Base-by-base conservation (phyloP, 73 alveolate genomes). In the Symbiodinium natans region DNA sequence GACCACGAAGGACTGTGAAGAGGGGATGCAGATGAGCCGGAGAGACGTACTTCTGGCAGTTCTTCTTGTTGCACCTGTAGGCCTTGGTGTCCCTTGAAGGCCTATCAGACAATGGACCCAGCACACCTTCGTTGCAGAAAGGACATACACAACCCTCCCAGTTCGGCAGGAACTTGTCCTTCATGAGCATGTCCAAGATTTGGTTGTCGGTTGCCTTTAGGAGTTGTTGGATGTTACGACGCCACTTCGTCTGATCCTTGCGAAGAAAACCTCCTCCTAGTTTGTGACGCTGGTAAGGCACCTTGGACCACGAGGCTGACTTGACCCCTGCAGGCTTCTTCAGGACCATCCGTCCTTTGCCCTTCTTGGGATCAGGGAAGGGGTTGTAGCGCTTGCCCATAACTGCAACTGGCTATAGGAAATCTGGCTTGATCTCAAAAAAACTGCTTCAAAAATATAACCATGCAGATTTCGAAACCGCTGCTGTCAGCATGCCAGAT, bases 311-410 rank as follows among this genome's bases (percentile, higher is more conserved):
- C 15, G 77, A 13, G 1, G 29, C 31, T n/a, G 80, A 8, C 80
- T 84, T 84, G 38, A 84, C 11, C 5, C 77, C 23, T 6, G 93
- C 93, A 2, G 93, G 93, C 19, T 73, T 68, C 80, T 84, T 84
- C 42, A 84, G 6, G 23, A 46, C 77, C 77, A 25, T n/a, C 33
- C 93, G 80, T 19, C 74, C 92, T n/a, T 83, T 83, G 92, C 92
- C 92, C 8, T 41, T 40, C 92, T 83, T 83, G 23, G 92, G 74
- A 3, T 41, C 74, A 41, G 92, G 92, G 41, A 83, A 83, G 80
- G 46, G 71, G 92, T 41, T 41, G 92, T 40, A 83, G n/a, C 31
- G 21, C 27, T 25, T 41, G 74, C 41, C 73, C 92, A 83, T 83
- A 41, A 21, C 59, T 46, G 59, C 59, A 21, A 46, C 59, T 13